Conservation (phyloP, 2,329 filamentous ascomycete species). For the Botrytis paeoniae region DNA sequence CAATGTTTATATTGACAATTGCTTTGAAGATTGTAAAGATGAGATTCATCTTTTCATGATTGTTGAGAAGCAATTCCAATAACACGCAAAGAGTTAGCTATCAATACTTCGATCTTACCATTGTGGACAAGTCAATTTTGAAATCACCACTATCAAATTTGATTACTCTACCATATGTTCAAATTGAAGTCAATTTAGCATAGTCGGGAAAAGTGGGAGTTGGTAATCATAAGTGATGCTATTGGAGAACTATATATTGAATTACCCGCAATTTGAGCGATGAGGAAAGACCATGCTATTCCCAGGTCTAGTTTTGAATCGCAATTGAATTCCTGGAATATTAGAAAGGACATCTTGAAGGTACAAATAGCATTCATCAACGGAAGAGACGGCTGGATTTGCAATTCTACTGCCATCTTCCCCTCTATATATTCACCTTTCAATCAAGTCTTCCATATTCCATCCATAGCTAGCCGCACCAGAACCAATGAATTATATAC, state of each 20-base stretch:
- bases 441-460: not conserved
- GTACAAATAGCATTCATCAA: not conserved
- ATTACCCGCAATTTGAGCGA: no score
- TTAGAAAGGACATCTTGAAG: not conserved
- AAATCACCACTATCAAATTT: not conserved
- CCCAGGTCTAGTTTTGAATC: not conserved
- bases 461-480: not conserved
- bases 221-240: not conserved
- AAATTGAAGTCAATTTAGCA: not conserved
- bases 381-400: not conserved
- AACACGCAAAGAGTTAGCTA: not conserved
- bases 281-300: rapidly evolving
- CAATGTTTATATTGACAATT: not conserved
- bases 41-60: not conserved
- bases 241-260: not conserved
- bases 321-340: not conserved
- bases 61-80: not conserved
- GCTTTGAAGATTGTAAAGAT: not conserved
- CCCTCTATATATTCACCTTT: not conserved
- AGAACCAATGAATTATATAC: not conserved
- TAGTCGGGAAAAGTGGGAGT: not conserved
- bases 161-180: not conserved
- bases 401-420: not conserved
- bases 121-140: no score
- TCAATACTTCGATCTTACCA: no score